Evolutionary conservation across 805 yeast genomes (phyloP).

Genomic region (Komagataella populi): DNA sequence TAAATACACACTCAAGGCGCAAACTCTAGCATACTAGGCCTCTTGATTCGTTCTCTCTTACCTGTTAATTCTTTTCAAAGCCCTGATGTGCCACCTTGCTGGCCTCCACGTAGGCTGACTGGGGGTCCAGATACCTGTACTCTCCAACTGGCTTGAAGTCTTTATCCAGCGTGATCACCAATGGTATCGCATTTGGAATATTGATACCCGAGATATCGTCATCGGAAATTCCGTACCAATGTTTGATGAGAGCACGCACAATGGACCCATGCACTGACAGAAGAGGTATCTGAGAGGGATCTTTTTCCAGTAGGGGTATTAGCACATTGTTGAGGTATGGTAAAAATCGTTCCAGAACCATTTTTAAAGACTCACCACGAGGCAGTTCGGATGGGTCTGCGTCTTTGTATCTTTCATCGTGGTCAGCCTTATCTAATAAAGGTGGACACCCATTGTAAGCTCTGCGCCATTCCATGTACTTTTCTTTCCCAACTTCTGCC

Average conservation of each 20-base stretch:
- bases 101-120: slow-evolving; percentile 66
- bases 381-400: slow-evolving; percentile 40
- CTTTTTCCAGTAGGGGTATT: slow-evolving; percentile 29
- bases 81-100: slow-evolving; percentile 75
- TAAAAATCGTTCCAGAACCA: slow-evolving; percentile 54
- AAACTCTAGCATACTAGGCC: neutral
- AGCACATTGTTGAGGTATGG: slow-evolving; percentile 47
- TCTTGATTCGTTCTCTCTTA: no score
- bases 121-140: slow-evolving; percentile 68
- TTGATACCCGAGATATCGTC: slow-evolving; percentile 59
- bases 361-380: slow-evolving; percentile 57
- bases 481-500: slow-evolving; percentile 51
- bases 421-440: slow-evolving; percentile 21
- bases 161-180: slow-evolving; percentile 50
- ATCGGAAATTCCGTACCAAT: slow-evolving; percentile 51
- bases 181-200: slow-evolving; percentile 77
- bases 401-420: slow-evolving; percentile 27
- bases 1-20: neutral
- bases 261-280: slow-evolving; percentile 77
- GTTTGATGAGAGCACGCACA: slow-evolving; percentile 61
- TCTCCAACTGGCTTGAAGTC: slow-evolving; percentile 32
- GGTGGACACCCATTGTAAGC: slow-evolving; percentile 68
- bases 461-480: slow-evolving; percentile 71
- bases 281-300: slow-evolving; percentile 35
- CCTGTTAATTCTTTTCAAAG: slow-evolving; percentile 11